Evolutionary conservation across 192 early-diverging fungal species (phyloP), one percentile per base, ranked within the genome.

Genomic region (Entrophospora sp.): DNA sequence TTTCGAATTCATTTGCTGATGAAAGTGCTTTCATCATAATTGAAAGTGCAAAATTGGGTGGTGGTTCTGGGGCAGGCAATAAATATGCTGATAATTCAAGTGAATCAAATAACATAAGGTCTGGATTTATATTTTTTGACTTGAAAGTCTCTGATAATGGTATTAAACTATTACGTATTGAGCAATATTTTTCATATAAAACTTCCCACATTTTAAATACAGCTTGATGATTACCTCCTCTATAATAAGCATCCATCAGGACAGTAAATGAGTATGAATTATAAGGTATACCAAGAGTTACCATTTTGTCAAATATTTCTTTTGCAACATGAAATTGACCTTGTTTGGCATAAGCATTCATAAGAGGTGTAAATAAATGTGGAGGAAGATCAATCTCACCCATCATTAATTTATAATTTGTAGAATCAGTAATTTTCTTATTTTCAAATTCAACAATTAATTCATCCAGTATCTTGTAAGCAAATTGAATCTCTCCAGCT

Each of bases 121-220:
- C n/a, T n/a, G n/a, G n/a, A n/a, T n/a, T n/a, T n/a, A n/a, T n/a
- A n/a, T n/a, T n/a, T n/a, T n/a, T n/a, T 70, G 61, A 25, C 30
- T 9, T 22, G 22, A 25, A 24, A n/a, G 12, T 10, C 24, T 30
- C 34, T 57, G 59, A 18, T 40, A 14, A 43, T 22, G 20, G 20
- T 61, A 14, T 42, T 61, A 43, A 27, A 20, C 44, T 20, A 24
- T 46, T 20, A 20, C 31, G 24, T 5, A 40, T 30, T 7, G n/a
- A 9, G n/a, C 16, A 63, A 18, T 13, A 10, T 28, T 25, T 48
- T 24, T 56, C 56, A 68, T 63, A 67, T 8, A 79, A 37, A 34
- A 71, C 68, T n/a, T 71, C 34, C 78, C 79, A 83, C 48, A 83
- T 68, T 2, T 60, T 18, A 40, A 76, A 51, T 8, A 84, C 80